These are phyloP conservation scores for Selaginella tamariscina DNA, from an alignment of 75 land plant species.

Conservation along the genomic window DNA sequence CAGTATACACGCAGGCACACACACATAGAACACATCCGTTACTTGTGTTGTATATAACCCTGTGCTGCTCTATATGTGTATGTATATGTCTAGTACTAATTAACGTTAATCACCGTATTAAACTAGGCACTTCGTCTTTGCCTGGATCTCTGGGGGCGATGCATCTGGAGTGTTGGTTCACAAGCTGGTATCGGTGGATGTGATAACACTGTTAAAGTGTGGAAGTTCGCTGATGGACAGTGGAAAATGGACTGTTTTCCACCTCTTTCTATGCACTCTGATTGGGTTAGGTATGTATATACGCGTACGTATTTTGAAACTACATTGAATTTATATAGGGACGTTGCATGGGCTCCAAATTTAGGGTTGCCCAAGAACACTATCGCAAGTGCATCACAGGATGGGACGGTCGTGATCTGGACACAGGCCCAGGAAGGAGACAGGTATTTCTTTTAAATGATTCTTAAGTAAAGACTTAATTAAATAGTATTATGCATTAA, in stretches of 20 bases:
- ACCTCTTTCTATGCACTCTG: constrained; percentile 41
- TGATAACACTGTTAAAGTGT: constrained; percentile 55
- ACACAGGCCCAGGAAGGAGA: constrained; percentile 49
- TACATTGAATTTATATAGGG: no score
- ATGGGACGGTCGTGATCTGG: constrained; percentile 64
- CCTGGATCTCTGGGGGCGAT: constrained; percentile 38
- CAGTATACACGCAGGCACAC: no score
- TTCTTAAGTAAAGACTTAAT: no score
- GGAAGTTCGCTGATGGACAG: constrained; percentile 36
- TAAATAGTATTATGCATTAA: no score
- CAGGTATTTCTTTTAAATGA: no score
- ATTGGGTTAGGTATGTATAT: constrained; percentile 64
- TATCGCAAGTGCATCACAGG: constrained; percentile 70
- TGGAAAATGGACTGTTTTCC: constrained; percentile 63
- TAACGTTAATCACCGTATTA: no score
- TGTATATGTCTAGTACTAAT: no score
- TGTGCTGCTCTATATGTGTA: no score
- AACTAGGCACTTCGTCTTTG: constrained; percentile 34
- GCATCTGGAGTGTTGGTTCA: constrained; percentile 24
- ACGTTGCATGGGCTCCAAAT: constrained; percentile 73
- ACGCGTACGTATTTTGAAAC: no score
- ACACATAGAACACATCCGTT: no score
- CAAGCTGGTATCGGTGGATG: constrained; percentile 55
- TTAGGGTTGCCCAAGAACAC: constrained; percentile 49
- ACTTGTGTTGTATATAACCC: no score